Conservation (phyloP, 2,329 filamentous ascomycete genomes). For the Onygenales sp. region DNA sequence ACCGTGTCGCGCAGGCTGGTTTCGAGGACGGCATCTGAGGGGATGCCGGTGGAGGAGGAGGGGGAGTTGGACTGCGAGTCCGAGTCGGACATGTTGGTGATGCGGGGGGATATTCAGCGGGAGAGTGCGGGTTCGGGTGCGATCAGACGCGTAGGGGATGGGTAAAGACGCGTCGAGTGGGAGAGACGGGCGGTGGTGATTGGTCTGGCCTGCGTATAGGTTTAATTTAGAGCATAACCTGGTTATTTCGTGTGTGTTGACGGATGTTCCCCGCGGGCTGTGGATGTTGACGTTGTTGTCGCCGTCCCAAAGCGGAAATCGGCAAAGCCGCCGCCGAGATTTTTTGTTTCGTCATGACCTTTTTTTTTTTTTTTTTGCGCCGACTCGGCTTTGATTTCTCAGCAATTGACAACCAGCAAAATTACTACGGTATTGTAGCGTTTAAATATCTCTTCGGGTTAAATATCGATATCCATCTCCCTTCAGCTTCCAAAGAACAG, state of each 20-base stretch:
- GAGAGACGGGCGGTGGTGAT: not conserved
- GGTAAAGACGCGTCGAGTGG: not conserved
- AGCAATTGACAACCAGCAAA: not conserved
- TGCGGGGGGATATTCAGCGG: not conserved
- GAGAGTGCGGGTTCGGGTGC: not conserved
- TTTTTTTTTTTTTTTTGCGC: not conserved
- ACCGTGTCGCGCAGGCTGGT: conserved; percentile 30
- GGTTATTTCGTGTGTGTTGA: too few species aligned
- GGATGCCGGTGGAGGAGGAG: conserved; percentile 8
- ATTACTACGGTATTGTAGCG: too few species aligned
- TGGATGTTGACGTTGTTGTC: too few species aligned
- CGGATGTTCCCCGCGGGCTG: too few species aligned
- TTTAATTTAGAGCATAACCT: too few species aligned
- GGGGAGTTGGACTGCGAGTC: conserved; percentile 23
- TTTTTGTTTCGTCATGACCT: not conserved
- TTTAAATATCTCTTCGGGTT: too few species aligned
- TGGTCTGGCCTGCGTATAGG: too few species aligned
- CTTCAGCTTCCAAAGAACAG: too few species aligned
- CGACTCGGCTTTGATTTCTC: not conserved
- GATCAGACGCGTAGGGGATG: not conserved
- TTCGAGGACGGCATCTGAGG: conserved; percentile 28
- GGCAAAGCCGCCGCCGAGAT: not conserved
- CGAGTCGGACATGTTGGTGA: conserved; percentile 21
- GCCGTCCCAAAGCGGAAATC: too few species aligned
- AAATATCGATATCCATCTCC: too few species aligned